These are phyloP conservation scores for Cutaneotrichosporon cavernicola DNA, from an alignment of 1,284 basidiomycete species.

Conservation along the genomic window DNA sequence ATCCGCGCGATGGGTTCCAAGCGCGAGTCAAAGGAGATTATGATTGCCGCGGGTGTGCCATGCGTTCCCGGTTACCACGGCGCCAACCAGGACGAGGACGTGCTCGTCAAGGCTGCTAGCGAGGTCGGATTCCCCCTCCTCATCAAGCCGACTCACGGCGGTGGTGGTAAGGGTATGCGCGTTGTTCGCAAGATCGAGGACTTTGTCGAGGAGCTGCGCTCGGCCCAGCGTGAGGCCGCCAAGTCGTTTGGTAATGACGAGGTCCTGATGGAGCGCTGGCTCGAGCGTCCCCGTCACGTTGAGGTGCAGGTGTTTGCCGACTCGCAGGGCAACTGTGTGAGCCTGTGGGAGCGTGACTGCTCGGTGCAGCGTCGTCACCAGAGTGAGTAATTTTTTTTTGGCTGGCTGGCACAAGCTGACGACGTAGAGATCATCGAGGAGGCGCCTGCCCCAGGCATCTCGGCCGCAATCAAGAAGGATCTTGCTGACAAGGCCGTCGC, in stretches of 20 bases:
- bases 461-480: conserved; percentile 70
- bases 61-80: conserved; percentile 72
- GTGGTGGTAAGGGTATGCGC: conserved; percentile 70
- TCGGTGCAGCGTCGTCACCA: conserved; percentile 91
- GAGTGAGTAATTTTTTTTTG: conserved; percentile 52
- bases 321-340: conserved; percentile 69
- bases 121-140: conserved; percentile 63
- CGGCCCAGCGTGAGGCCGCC: conserved; percentile 79
- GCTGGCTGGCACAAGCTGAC: not conserved
- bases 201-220: conserved; percentile 68
- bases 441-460: conserved; percentile 87
- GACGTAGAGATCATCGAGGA: conserved; percentile 54
- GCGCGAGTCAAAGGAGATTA: conserved; percentile 70
- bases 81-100: conserved; percentile 60
- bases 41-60: conserved; percentile 85
- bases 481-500: conserved; percentile 84
- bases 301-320: conserved; percentile 91
- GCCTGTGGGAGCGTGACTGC: conserved; percentile 90
- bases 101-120: conserved; percentile 54
- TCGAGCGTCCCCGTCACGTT: conserved; percentile 76
- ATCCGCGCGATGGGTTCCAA: conserved; percentile 67
- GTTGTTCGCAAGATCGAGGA: conserved; percentile 59
- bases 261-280: conserved; percentile 83
- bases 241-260: conserved; percentile 84
- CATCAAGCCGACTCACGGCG: conserved; percentile 70